Evolutionary conservation across 2,329 filamentous ascomycete species (phyloP).

Genomic region (Lanzia echinophila): DNA sequence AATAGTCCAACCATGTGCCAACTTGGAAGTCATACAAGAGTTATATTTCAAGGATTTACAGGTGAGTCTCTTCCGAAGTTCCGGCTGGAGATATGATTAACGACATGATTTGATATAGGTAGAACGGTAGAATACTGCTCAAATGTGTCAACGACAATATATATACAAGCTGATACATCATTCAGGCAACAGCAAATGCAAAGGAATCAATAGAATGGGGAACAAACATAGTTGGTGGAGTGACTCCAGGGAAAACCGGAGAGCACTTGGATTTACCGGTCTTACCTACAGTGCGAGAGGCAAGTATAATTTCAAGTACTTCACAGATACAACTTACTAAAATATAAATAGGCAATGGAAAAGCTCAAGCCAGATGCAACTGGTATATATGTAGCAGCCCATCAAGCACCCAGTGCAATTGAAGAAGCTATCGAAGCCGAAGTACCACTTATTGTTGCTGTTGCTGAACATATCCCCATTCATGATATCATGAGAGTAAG

Average conservation of each 20-base stretch:
- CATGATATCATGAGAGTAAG: constrained; percentile 63
- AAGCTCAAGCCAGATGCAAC: constrained; percentile 69
- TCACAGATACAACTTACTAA: not conserved
- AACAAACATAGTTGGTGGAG: constrained; percentile 73
- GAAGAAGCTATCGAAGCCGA: constrained; percentile 74
- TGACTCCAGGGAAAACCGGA: constrained; percentile 62
- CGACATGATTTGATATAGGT: not conserved
- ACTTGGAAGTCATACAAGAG: constrained; percentile 58
- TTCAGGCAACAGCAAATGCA: constrained; percentile 68
- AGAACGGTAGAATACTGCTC: constrained; percentile 27
- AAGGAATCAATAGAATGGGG: constrained; percentile 71
- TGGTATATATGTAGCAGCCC: constrained; percentile 73
- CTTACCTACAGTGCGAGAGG: constrained; percentile 58
- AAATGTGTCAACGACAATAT: not conserved
- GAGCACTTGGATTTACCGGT: constrained; percentile 70
- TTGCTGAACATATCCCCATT: constrained; percentile 68
- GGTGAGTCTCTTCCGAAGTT: constrained; percentile 33
- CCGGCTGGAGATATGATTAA: not conserved
- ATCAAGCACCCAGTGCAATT: constrained; percentile 64
- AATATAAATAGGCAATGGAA: constrained; percentile 51
- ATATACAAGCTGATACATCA: not conserved
- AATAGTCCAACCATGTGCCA: too few species aligned
- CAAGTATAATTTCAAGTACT: constrained; percentile 17
- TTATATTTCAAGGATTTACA: constrained; percentile 67
- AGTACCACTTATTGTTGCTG: constrained; percentile 67